Evolutionary conservation across 73 alveolate genomes (phyloP), one percentile per base, ranked within the genome.

Genomic region (Paramecium pentaurelia): DNA sequence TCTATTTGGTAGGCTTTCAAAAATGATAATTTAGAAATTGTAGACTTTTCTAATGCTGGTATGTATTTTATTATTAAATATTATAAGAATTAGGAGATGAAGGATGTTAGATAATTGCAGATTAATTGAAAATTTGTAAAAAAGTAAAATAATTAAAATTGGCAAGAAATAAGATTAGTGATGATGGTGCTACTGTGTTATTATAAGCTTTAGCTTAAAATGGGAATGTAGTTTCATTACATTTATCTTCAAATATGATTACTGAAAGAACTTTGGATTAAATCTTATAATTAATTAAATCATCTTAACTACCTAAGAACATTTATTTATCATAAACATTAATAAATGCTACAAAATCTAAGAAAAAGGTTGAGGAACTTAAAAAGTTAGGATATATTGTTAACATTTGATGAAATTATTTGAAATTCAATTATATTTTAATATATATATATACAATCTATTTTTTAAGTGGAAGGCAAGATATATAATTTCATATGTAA

Each of bases 1-100:
- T 37, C 7, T 14, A 20, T 37, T 16, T 75, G 88, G 88, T 20
- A 37, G 49, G 88, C 88, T 18, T 75, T 75, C 36, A 75, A 75
- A n/a, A 75, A 45, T 38, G 88, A 75, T 18, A 75, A 75, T 36
- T 22, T 75, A 14, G 88, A 75, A 16, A 75, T 75, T 16, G 88
- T 38, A n/a, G 88, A 75, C 40, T 75, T 75, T 38, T 75, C 88
- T 4, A 75, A 45, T 75, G 88, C 88, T 0, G 88, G 88, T 75
- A 75, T n/a, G 18, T 4, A 37, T 75, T 32, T 34, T 11, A 16
- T n/a, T 45, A 0, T 12, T 18, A 16, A 4, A 54, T 14, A 34
- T 36, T 75, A 37, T 75, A 37, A 75, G 88, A 75, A 12, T 75
- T 75, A 10, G 68, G 60, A 22, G 88, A 75, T 75, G 88, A 75